Base-by-base conservation (phyloP, 2,329 filamentous ascomycete genomes). In the Colletotrichum kahawae region DNA sequence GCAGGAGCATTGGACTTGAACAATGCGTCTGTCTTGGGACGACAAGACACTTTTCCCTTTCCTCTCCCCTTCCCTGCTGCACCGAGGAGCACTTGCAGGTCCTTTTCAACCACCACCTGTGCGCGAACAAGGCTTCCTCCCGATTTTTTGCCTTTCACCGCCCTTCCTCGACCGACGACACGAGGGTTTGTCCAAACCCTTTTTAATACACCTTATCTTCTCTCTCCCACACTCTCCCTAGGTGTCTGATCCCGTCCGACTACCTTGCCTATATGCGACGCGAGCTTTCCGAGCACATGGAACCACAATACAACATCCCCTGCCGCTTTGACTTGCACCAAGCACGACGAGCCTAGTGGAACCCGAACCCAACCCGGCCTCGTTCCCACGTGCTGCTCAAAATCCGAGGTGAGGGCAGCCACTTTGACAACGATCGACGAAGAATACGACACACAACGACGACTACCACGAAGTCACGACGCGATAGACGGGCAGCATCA, bases 401-500 rank as follows among this genome's bases (percentile, higher is more conserved):
- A 65, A 56, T 36, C 57, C 59, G 24, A 56, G 67, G 31, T 8
- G 38, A 29, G n/a, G 33, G 24, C 29, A 36, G 54, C 66, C 21
- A 60, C 16, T 43, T 27, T 18, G 13, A 13, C 43, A 14, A 60
- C 27, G 33, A 36, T 16, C 67, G 13, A 60, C 54, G 18, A 51
- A 43, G 34, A 67, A 66, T 21, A 67, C 27, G 67, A 62, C 27
- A 57, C 21, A 65, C 59, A 36, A 48, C 54, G 21, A 71, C 62
- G 63, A 67, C 63, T 31, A 21, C 56, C 31, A 70, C 67, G 57
- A 65, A 21, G 36, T 67, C 34, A 59, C 64, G 70, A 60, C 29
- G 36, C 64, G 59, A 36, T 36, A 73, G 48, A 63, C 31, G 36
- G 67, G 24, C 69, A 54, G 75, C 67, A 78, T 76, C 70, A 87